Evolutionary conservation across 2,329 filamentous ascomycete species (phyloP).

Genomic region (Botrytis squamosa): DNA sequence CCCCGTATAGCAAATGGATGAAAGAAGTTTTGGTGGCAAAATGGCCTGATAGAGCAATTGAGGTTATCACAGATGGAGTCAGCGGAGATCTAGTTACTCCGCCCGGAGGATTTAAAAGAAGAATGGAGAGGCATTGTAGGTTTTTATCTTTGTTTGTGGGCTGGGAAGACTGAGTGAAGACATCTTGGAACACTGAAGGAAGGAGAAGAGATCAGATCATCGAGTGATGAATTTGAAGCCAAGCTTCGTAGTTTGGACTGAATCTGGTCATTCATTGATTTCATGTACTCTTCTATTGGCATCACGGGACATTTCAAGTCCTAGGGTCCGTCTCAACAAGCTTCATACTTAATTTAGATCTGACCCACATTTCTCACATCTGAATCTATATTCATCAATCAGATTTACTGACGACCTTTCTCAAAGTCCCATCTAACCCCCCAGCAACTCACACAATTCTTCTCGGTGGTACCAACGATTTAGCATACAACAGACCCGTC

Average conservation of each 20-base stretch:
- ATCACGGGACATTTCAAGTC: background rate
- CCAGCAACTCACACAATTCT: slow-evolving; percentile 53
- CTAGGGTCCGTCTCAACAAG: too few relatives aligned
- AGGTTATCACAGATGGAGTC: slow-evolving; percentile 27
- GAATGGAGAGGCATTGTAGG: slow-evolving; percentile 28
- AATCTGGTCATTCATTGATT: background rate
- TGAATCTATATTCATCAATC: slow-evolving; percentile 20
- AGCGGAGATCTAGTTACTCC: slow-evolving; percentile 30
- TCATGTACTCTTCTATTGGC: background rate
- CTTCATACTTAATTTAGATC: slow-evolving; percentile 10
- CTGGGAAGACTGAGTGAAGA: background rate
- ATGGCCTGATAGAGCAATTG: slow-evolving; percentile 40
- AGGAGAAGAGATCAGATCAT: background rate
- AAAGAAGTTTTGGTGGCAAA: slow-evolving; percentile 46
- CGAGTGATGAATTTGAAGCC: background rate
- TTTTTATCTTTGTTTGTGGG: background rate
- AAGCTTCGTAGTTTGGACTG: background rate
- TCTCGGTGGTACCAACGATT: slow-evolving; percentile 64
- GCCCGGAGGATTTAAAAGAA: slow-evolving; percentile 20
- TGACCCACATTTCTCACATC: slow-evolving; percentile 42
- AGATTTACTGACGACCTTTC: background rate
- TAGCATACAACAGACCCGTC: slow-evolving; percentile 44
- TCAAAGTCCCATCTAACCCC: slow-evolving; percentile 1
- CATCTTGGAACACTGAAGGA: background rate
- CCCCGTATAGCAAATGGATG: slow-evolving; percentile 56